These are phyloP conservation scores for Mrakia gelida DNA, from an alignment of 768 basidiomycete species.

Conservation along the genomic window DNA sequence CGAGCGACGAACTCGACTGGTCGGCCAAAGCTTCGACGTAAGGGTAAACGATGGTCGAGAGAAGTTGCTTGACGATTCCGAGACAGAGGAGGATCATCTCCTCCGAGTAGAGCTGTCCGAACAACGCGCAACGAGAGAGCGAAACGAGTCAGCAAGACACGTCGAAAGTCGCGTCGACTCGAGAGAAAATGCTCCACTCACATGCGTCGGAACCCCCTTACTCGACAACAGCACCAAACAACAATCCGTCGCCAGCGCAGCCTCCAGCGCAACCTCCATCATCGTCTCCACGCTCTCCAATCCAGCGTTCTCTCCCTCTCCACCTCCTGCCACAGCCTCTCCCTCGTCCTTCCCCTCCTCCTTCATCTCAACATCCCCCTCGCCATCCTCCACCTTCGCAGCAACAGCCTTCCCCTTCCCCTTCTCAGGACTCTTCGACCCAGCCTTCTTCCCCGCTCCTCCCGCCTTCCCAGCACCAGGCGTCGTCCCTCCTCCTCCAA, in stretches of 20 bases:
- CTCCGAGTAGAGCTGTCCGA: slow-evolving; percentile 76
- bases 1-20: slow-evolving; percentile 31
- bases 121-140: no score
- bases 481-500: no score
- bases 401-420: slow-evolving; percentile 47
- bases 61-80: slow-evolving; percentile 68
- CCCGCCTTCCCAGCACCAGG: background rate
- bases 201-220: slow-evolving; percentile 81
- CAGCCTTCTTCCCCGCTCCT: slow-evolving; percentile 52
- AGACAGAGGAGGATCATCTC: slow-evolving; percentile 82
- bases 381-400: slow-evolving; percentile 48
- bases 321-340: background rate
- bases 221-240: slow-evolving; percentile 70
- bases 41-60: slow-evolving; percentile 74
- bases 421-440: slow-evolving; percentile 73
- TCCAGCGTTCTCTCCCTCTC: slow-evolving; percentile 42
- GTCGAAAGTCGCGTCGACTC: slow-evolving; percentile 1
- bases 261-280: slow-evolving; percentile 64
- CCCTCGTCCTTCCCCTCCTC: background rate
- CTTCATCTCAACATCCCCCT: background rate
- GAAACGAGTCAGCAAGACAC: slow-evolving; percentile 55
- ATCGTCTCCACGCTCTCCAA: slow-evolving; percentile 53
- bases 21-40: slow-evolving; percentile 63
- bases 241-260: slow-evolving; percentile 77
- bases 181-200: slow-evolving; percentile 42